These are phyloP conservation scores for Sanghuangporus sanghuang DNA, from an alignment of 1,284 basidiomycete species.

Conservation along the genomic window DNA sequence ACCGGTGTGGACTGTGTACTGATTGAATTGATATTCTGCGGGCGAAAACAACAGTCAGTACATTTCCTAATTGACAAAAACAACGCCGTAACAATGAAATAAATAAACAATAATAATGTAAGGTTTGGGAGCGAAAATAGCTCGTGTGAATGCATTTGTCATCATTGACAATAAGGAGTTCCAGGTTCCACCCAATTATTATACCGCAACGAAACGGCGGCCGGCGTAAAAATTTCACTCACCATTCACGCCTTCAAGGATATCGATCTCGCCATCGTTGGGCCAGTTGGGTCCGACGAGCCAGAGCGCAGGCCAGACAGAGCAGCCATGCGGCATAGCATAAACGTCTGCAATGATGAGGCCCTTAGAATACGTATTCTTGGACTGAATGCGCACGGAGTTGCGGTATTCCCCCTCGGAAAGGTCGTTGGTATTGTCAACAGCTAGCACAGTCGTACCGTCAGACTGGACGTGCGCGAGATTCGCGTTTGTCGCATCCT, in stretches of 20 bases:
- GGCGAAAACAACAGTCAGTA: background rate
- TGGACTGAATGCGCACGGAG: slow-evolving; percentile 69
- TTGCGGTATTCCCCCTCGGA: slow-evolving; percentile 50
- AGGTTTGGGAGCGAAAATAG: background rate
- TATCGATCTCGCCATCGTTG: slow-evolving; percentile 64
- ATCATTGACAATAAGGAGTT: background rate
- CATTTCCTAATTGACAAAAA: background rate
- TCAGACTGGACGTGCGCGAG: slow-evolving; percentile 57
- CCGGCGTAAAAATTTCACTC: slow-evolving; percentile 16
- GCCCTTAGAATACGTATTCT: slow-evolving; percentile 61
- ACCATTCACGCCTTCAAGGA: slow-evolving; percentile 65
- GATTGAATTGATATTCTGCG: slow-evolving; percentile 41
- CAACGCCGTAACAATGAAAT: background rate
- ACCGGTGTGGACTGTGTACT: slow-evolving; percentile 66
- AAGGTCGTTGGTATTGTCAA: slow-evolving; percentile 54
- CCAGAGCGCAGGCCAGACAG: slow-evolving; percentile 77
- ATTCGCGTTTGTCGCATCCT: slow-evolving; percentile 40
- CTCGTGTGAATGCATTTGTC: background rate
- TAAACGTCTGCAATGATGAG: slow-evolving; percentile 77
- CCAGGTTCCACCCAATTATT: too few relatives aligned
- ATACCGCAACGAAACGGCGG: background rate
- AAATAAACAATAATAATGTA: background rate
- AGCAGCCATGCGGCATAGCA: slow-evolving; percentile 75
- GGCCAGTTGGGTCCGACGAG: slow-evolving; percentile 67
- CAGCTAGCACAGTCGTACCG: slow-evolving; percentile 50